Base-by-base conservation (phyloP, 805 yeast genomes). In the Candida arabinofermentans region DNA sequence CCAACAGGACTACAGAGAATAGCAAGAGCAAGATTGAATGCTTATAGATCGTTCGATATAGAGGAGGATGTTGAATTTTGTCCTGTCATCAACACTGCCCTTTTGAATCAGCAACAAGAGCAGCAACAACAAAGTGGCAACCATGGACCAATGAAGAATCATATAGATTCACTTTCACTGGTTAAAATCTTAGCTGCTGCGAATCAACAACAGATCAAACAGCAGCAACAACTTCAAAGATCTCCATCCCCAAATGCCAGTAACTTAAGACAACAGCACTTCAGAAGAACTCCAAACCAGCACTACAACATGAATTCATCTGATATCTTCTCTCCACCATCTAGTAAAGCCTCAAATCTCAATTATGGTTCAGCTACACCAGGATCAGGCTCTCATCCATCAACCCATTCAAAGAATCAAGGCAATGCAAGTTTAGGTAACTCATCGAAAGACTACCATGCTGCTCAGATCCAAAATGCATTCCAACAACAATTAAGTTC, bases 1-100 rank as follows among this genome's bases (percentile, higher is more conserved):
- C 32, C 50, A 9, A 34, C 26, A 10, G 41, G 33, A 12, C 36
- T 48, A 13, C 53, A 44, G 23, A 48, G 55, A 47, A 43, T 60
- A 6, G 73, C 76, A 16, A 65, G 75, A 42, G 70, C 65, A n/a
- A 71, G 72, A 48, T 70, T 79, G 53, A 75, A 81, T 49, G 72
- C 80, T 30, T 77, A 81, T 53, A 75, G 84, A 51, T 81, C 87
- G 29, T 82, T 84, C 58, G 89, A 82, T 50, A 57, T 71, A 31
- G 87, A 80, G 57, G 86, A 83, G 50, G 91, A 84, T 59, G 57
- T 74, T 38, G 90, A 81, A 63, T 85, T 85, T 59, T 80, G 82
- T 50, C 86, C 86, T 17, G 37, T 58, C 10, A 19, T 46, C n/a
- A 45, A 36, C 41, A 31, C 40, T 33, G 36, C 45, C 29, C 27